Evolutionary conservation across 192 early-diverging fungal genomes (phyloP), one percentile per base, ranked within the genome.

Genomic region (Backusella sp.): DNA sequence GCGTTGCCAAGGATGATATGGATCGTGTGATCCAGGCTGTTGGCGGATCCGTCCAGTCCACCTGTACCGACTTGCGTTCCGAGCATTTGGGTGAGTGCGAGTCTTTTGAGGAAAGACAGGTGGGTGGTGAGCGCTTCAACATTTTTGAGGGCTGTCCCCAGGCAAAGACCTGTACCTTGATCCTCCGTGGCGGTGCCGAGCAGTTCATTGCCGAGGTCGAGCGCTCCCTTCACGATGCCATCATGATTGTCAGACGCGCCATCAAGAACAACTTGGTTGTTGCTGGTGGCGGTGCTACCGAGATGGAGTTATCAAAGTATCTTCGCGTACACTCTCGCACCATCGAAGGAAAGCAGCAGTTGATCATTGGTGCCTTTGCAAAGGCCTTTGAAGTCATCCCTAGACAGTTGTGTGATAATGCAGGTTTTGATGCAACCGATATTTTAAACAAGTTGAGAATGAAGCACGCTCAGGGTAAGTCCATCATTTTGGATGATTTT

Each of bases 131-230:
- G 84, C 92, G 98, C 65, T 98, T 92, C 90, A 99, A 99, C 86
- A 66, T 99, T 32, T 99, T 99, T 86, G 82, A 91, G 79, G 98
- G 97, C 6, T 99, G 98, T 84, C 87, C 96, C 28, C 86, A 92
- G 79, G 94, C 97, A 68, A 94, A 94, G 81, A 98, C 98, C 0
- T 98, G 97, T 87, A 99, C 98, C 1, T 88, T 99, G 36, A 89
- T 99, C 42, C 86, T 99, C 35, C 91, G 98, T 73, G 98, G 98
- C 77, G 98, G 98, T 73, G 98, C 98, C 26, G 98, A 99, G 83
- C 98, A 99, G 85, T 99, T 99, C 76, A 99, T 99, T 84, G 97
- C 96, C 77, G 98, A 99, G 82, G 96, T 99, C 9, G 97, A 98
- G 86, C 88, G 98, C 74, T 92, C 91, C 79, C 86, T 99, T 84